Evolutionary conservation across 805 yeast species (phyloP), one percentile per base, ranked within the genome.

Genomic region (Metschnikowia koreensis): DNA sequence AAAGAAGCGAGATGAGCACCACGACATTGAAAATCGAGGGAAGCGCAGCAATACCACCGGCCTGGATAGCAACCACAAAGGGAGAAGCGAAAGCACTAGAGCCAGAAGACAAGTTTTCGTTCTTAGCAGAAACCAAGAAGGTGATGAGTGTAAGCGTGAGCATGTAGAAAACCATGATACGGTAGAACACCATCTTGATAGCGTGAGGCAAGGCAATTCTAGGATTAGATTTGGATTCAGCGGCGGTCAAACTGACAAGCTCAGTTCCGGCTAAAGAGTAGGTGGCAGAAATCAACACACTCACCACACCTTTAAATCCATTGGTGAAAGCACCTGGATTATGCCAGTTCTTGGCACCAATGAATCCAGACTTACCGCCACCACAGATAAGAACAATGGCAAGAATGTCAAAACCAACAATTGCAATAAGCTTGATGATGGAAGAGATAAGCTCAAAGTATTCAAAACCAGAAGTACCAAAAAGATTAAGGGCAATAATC

Each of bases 201-300:
- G 78, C 77, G 52, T 65, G 63, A 9, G 77, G 77, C 49, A 73
- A 61, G 12, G 69, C 69, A 27, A 65, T 65, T 48, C 77, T 62
- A 6, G 78, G 76, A 57, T 73, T 63, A 58, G 48, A 63, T 66
- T 59, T 63, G 31, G 65, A 60, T 58, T 73, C 77, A 6, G 70
- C 62, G 2, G 73, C 69, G 4, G 77, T 71, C 51, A 73, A 64
- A 7, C 75, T 74, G 40, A 73, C 69, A 48, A 73, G 64, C 56
- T 73, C 77, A 6, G 77, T 72, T 1, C 77, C 77, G 9, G 77
- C 76, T 53, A 73, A 65, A 15, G 76, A 71, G 60, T 72, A 73
- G 1, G 75, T 70, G 29, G 77, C 77, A 0, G 75, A 65, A 47
- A 73, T 65, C 50, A 72, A 66, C 17, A 71, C 76, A 9, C 71